Evolutionary conservation across 352 stramenopile genomes (phyloP).

Genomic region (Globisporangium perplexum): DNA sequence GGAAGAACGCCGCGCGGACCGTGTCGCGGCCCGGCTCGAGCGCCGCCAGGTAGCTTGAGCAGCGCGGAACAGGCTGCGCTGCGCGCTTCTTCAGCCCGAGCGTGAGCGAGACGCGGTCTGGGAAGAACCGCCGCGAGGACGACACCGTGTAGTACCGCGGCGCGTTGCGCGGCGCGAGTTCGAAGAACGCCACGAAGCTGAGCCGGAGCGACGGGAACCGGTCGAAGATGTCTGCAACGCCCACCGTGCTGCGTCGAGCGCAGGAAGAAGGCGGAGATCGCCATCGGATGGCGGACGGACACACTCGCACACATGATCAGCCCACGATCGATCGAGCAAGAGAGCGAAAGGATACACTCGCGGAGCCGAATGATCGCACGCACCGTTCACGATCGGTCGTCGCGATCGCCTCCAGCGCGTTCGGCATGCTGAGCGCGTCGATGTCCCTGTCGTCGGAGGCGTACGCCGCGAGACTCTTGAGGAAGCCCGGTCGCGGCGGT

Average conservation of each 20-base stretch:
- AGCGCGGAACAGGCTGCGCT: conserved; percentile 52
- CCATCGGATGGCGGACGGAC: no score
- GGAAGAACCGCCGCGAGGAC: conserved; percentile 57
- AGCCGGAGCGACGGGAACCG: conserved; percentile 58
- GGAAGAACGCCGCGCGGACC: conserved; percentile 61
- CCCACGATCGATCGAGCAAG: no score
- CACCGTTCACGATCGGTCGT: conserved; percentile 20
- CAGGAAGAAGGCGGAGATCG: not conserved
- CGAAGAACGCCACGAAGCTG: conserved; percentile 60
- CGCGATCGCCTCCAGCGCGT: conserved; percentile 37
- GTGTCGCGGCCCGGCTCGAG: conserved; percentile 32
- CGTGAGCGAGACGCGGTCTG: conserved; percentile 61
- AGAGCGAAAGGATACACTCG: not conserved
- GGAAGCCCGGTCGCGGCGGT: conserved; percentile 49
- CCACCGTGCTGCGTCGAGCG: conserved; percentile 8
- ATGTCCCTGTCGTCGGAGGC: conserved; percentile 50
- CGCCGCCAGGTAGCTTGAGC: conserved; percentile 63
- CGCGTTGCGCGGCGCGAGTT: conserved; percentile 56
- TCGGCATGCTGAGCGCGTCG: conserved; percentile 32
- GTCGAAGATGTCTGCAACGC: conserved; percentile 61
- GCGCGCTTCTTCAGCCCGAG: conserved; percentile 55
- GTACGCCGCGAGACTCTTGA: conserved; percentile 55
- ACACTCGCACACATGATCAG: no score
- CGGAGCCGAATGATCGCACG: conserved; percentile 2
- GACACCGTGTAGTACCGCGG: conserved; percentile 82